phyloP scores from a whole-genome alignment of 2,329 filamentous ascomycete genomes.

The Fusarium beomiforme region DNA sequence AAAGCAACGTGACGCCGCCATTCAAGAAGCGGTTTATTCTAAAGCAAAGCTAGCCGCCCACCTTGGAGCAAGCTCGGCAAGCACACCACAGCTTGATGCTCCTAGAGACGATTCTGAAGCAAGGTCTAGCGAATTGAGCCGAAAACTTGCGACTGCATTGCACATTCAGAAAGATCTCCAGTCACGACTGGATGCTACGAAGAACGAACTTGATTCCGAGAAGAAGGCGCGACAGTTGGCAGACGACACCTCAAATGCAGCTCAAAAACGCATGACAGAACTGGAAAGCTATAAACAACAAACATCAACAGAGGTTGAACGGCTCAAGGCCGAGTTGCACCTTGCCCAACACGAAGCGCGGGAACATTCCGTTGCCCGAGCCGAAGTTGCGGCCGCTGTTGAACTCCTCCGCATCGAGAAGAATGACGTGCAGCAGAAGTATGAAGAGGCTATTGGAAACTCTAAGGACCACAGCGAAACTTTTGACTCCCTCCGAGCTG shows the following conservation, averaged over 20 bases:
- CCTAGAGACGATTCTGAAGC: slow-evolving; percentile 68
- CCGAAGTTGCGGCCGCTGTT: slow-evolving; percentile 79
- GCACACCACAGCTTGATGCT: slow-evolving; percentile 67
- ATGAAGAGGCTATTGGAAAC: slow-evolving; percentile 72
- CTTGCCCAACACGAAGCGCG: slow-evolving; percentile 79
- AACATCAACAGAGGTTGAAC: slow-evolving; percentile 85
- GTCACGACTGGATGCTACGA: slow-evolving; percentile 75
- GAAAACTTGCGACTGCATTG: slow-evolving; percentile 84
- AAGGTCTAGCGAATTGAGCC: slow-evolving; percentile 75
- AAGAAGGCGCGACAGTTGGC: slow-evolving; percentile 82
- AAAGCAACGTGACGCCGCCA: slow-evolving; percentile 92
- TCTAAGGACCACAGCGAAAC: slow-evolving; percentile 76
- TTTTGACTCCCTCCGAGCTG: slow-evolving; percentile 79
- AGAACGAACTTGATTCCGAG: slow-evolving; percentile 81
- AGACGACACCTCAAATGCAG: slow-evolving; percentile 85
- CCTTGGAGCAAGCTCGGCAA: slow-evolving; percentile 69
- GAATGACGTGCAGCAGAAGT: slow-evolving; percentile 75
- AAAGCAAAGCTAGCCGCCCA: slow-evolving; percentile 92
- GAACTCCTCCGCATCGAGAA: slow-evolving; percentile 88
- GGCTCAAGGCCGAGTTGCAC: slow-evolving; percentile 85
- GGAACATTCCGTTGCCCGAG: slow-evolving; percentile 80
- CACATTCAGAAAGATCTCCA: slow-evolving; percentile 84
- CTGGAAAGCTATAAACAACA: slow-evolving; percentile 86
- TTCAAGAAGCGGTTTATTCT: slow-evolving; percentile 93
- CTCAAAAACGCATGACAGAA: slow-evolving; percentile 84